Base-by-base conservation (phyloP, 2,329 filamentous ascomycete species). In the Fusarium chlamydosporum region DNA sequence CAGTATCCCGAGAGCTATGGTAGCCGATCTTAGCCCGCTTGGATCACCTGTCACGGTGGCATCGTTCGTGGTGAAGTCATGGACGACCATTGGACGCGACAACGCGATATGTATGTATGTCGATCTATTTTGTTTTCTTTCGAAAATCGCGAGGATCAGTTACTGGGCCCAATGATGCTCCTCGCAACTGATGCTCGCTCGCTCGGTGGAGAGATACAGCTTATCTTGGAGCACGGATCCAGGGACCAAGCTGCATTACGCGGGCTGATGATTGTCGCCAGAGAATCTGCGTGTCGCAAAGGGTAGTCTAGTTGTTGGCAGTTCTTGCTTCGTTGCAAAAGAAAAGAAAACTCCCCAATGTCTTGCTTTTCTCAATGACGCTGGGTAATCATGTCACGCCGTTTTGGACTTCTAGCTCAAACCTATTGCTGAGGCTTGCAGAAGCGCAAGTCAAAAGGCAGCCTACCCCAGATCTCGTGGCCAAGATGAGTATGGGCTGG, bases 101-200 rank as follows among this genome's bases (percentile, higher is more conserved):
- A 35, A 29, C 64, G 48, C 41, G 58, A 56, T 33, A 11, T 53
- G 67, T 33, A 11, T 53, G 67, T 33, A 11, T 53, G 67, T 58
- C 67, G 64, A 70, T 70, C 68, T 70, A 38, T 70, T 70, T 70
- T 71, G 67, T 70, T 70, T 70, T 63, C 50, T 54, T 60, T 55
- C 38, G 34, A 51, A 45, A 65, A 54, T 6, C 42, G 27, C 31
- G 43, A 51, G 46, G 33, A 52, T 33, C 37, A 58, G 40, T 43
- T 8, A 18, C 42, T 26, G 20, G 34, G 12, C 50, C 46, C 42
- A 47, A 45, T 57, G 61, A 55, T 51, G 35, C 48, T 52, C 67
- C 52, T 67, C 41, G 29, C 67, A 64, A 56, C 57, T 31, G 50
- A 57, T 50, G n/a, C 18, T 52, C 26, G n/a, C 18, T 52, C 26